Conservation (phyloP, 768 basidiomycete genomes). For the Macrocybe gigantea region DNA sequence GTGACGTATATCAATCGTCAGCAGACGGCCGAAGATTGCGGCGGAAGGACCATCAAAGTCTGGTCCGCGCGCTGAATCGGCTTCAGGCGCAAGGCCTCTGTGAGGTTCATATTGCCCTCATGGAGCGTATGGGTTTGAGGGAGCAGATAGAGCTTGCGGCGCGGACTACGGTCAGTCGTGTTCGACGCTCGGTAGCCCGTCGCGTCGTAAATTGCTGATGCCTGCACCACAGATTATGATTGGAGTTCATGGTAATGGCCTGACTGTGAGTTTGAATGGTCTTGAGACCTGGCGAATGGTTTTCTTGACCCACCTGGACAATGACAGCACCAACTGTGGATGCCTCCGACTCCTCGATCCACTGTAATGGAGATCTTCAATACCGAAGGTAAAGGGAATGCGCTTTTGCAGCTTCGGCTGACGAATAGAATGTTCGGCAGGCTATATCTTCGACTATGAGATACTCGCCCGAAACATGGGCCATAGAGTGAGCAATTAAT, state of each 20-base stretch:
- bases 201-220: neutral
- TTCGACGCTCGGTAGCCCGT: neutral
- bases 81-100: conserved; percentile 49
- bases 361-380: conserved; percentile 69
- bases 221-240: conserved; percentile 37
- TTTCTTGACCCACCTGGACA: neutral
- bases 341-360: conserved; percentile 56
- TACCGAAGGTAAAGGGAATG: conserved; percentile 38
- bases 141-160: conserved; percentile 59
- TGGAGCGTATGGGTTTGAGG: conserved; percentile 44
- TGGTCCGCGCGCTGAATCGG: conserved; percentile 39
- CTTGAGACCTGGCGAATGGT: neutral
- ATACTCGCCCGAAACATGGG: conserved; percentile 39
- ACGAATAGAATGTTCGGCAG: conserved; percentile 11
- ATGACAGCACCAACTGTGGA: conserved; percentile 51
- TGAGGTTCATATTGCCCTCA: conserved; percentile 33
- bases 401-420: neutral
- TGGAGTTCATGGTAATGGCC: conserved; percentile 69
- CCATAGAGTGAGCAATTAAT: conserved; percentile 22
- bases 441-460: conserved; percentile 36
- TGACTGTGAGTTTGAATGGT: conserved; percentile 34
- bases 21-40: conserved; percentile 33
- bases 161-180: conserved; percentile 50
- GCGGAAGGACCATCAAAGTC: conserved; percentile 39
- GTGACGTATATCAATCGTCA: conserved; percentile 64